phyloP scores from a whole-genome alignment of 2,329 filamentous ascomycete genomes.

The Colletotrichum gloeosporioides region DNA sequence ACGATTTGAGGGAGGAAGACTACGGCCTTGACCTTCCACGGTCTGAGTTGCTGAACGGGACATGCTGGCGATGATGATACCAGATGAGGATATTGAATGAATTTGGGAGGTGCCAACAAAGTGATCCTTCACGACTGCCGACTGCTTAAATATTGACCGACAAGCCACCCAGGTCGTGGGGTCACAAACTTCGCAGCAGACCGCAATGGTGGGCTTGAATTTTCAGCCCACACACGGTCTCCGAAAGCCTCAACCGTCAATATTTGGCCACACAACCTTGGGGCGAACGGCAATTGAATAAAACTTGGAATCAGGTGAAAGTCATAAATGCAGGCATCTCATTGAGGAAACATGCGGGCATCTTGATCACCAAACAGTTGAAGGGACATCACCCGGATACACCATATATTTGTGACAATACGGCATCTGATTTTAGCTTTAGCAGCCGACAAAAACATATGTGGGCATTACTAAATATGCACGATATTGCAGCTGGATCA shows the following conservation, averaged over 20 bases:
- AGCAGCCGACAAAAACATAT: neutral
- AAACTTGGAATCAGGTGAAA: neutral
- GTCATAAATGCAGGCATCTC: neutral
- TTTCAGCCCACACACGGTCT: neutral
- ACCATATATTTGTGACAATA: no score
- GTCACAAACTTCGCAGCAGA: neutral
- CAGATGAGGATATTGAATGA: neutral
- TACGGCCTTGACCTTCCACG: neutral
- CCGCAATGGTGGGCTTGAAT: neutral
- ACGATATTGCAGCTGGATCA: neutral
- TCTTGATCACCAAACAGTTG: neutral
- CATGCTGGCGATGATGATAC: neutral
- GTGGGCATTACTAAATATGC: neutral
- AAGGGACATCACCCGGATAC: no score
- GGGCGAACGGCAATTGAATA: neutral
- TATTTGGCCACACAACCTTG: neutral
- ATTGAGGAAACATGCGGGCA: neutral
- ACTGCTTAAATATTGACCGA: neutral
- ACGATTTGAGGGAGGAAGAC: neutral
- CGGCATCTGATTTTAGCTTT: neutral
- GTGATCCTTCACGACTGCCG: neutral
- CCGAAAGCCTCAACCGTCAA: neutral
- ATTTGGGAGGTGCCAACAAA: neutral
- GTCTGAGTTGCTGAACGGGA: neutral
- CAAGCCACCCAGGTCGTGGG: neutral